Evolutionary conservation across 2,329 filamentous ascomycete genomes (phyloP).

Genomic region (Mariannaea sp.): DNA sequence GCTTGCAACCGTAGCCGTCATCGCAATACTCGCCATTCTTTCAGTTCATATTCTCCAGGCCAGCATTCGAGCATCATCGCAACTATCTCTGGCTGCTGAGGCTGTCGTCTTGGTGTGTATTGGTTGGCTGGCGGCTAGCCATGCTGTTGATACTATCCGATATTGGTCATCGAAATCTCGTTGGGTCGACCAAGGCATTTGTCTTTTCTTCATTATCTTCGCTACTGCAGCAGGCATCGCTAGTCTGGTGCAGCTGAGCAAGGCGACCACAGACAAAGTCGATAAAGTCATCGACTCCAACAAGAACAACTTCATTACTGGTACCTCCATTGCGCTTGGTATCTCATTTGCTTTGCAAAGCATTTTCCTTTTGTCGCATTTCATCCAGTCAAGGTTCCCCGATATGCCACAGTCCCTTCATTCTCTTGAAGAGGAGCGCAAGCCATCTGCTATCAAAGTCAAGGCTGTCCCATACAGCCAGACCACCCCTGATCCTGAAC

Average conservation of each 20-base stretch:
- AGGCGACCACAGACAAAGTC: slow-evolving; percentile 24
- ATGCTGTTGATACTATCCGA: slow-evolving; percentile 27
- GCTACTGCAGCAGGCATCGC: slow-evolving; percentile 53
- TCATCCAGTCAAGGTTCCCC: slow-evolving; percentile 44
- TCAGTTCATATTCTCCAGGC: slow-evolving; percentile 26
- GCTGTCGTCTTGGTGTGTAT: slow-evolving; percentile 35
- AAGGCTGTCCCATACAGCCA: slow-evolving; percentile 60
- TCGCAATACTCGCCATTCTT: slow-evolving; percentile 30
- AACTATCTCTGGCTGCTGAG: slow-evolving; percentile 39
- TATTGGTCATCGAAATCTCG: slow-evolving; percentile 34
- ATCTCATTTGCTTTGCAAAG: slow-evolving; percentile 54
- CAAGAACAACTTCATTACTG: slow-evolving; percentile 47
- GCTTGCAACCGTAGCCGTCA: slow-evolving; percentile 28
- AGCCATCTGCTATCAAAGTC: slow-evolving; percentile 41
- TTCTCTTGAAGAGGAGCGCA: slow-evolving; percentile 30
- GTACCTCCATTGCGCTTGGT: slow-evolving; percentile 51
- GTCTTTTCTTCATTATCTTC: slow-evolving; percentile 48
- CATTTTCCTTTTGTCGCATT: slow-evolving; percentile 53
- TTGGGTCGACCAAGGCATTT: slow-evolving; percentile 35
- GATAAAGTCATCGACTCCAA: slow-evolving; percentile 20
- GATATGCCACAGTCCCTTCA: slow-evolving; percentile 30
- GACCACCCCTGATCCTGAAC: slow-evolving; percentile 44
- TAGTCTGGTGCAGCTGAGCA: slow-evolving; percentile 47
- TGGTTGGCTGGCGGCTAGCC: slow-evolving; percentile 44
- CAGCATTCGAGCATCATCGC: slow-evolving; percentile 33